Percentiles rank a stretch among this genome's conserved stretches.
Evolutionary conservation across 495 filamentous ascomycete species (phyloP).

Genomic region (Podospora pseudocomata): DNA sequence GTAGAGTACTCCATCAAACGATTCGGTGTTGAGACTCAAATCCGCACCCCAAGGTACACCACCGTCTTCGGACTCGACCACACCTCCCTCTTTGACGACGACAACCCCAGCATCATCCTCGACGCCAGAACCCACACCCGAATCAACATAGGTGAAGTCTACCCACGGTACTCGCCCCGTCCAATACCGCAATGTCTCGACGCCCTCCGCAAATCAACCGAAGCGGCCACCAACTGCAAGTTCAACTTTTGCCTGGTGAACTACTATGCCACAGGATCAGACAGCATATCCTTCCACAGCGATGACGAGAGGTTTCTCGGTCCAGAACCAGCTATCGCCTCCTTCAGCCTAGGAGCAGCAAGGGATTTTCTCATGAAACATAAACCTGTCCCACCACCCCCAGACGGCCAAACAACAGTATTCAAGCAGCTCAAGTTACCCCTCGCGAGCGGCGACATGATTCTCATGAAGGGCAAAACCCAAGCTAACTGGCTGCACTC

Average conservation of each 20-base stretch:
- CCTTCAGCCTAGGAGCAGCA: conserved; percentile 60
- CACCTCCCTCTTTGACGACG: conserved; percentile 47
- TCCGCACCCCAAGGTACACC: conserved; percentile 40
- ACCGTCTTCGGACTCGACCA: conserved; percentile 72
- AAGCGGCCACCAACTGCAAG: conserved; percentile 53
- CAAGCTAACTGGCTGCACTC: conserved; percentile 70
- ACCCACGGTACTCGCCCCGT: conserved; percentile 53
- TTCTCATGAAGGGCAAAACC: conserved; percentile 66
- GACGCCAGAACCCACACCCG: conserved; percentile 44
- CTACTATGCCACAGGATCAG: conserved; percentile 66
- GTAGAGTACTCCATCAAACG: conserved; percentile 67
- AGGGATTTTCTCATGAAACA: conserved; percentile 71
- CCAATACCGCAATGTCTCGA: conserved; percentile 66
- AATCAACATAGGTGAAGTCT: conserved; percentile 35
- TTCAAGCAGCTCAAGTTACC: conserved; percentile 54
- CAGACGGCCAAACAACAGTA: conserved; percentile 12
- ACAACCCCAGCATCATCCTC: conserved; percentile 32
- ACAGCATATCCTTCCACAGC: conserved; percentile 71
- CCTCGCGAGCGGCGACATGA: conserved; percentile 64
- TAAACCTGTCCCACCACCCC: conserved; percentile 46
- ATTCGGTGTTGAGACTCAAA: conserved; percentile 48
- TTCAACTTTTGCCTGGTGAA: conserved; percentile 78
- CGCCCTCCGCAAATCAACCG: conserved; percentile 50
- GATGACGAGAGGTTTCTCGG: conserved; percentile 76
- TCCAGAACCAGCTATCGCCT: conserved; percentile 62